phyloP scores from a whole-genome alignment of 306 rosid genomes.

The Morella rubra region DNA sequence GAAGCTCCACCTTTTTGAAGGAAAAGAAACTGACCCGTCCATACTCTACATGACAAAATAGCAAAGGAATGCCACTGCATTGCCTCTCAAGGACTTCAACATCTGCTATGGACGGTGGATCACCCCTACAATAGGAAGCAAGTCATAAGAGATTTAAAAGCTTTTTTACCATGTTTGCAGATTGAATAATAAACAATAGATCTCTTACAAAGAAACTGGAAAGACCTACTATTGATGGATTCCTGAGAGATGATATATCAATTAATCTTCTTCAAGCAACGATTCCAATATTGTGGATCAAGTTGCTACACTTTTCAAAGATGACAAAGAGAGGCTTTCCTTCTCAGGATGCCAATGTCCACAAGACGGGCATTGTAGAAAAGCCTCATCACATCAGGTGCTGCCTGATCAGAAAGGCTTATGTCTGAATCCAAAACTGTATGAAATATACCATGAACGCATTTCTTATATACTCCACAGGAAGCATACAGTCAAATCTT shows the following conservation, averaged over 20 bases:
- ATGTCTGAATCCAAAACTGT: not conserved
- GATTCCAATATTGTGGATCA: not conserved
- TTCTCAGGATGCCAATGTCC: not conserved
- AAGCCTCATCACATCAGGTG: too few species aligned
- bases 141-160: conserved; percentile 10
- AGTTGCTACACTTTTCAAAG: not conserved
- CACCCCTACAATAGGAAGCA: conserved; percentile 47
- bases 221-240: not conserved
- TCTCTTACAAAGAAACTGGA: not conserved
- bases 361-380: not conserved
- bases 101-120: conserved; percentile 57
- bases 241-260: not conserved
- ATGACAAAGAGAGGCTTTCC: not conserved
- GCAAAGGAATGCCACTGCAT: conserved; percentile 57
- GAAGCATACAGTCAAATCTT: not conserved
- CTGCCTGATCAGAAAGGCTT: not conserved
- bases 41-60: conserved; percentile 58
- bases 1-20: conserved; percentile 62
- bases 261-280: not conserved
- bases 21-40: conserved; percentile 75
- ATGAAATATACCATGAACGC: not conserved
- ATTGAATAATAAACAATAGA: not conserved
- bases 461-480: not conserved
- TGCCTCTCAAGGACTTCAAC: conserved; percentile 54
- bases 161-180: not conserved